phyloP scores from a whole-genome alignment of 1,284 basidiomycete genomes.

The Somion occarium region DNA sequence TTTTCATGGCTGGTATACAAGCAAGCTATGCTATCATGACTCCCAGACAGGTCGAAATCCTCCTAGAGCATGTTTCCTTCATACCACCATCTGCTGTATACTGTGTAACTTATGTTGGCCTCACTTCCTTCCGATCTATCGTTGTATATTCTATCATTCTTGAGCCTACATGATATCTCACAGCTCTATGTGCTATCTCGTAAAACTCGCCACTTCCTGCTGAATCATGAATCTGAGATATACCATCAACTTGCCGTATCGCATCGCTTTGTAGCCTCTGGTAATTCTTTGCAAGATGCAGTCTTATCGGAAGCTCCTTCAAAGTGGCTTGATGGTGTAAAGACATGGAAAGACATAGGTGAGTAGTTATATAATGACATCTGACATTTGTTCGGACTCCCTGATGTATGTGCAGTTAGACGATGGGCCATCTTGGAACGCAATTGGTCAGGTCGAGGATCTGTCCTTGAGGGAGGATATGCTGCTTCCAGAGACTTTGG shows the following conservation, averaged over 20 bases:
- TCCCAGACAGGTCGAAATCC: background rate
- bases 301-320: slow-evolving; percentile 1
- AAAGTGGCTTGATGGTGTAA: slow-evolving; percentile 13
- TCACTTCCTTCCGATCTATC: slow-evolving; percentile 17
- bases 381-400: background rate
- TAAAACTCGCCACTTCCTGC: slow-evolving; percentile 12
- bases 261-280: slow-evolving; percentile 17
- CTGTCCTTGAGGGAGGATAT: slow-evolving; percentile 17
- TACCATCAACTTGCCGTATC: slow-evolving; percentile 22
- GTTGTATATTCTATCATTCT: slow-evolving; percentile 19
- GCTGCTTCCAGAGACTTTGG: slow-evolving; percentile 7
- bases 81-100: background rate
- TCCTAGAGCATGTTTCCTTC: background rate
- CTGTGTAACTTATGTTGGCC: slow-evolving; percentile 11
- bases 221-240: slow-evolving; percentile 17
- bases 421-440: slow-evolving; percentile 14
- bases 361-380: slow-evolving; percentile 7
- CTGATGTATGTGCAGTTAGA: slow-evolving; percentile 9
- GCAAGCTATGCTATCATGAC: background rate
- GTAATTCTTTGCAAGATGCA: slow-evolving; percentile 16
- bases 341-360: slow-evolving; percentile 22
- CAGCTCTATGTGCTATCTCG: slow-evolving; percentile 16
- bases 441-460: slow-evolving; percentile 20
- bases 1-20: background rate
- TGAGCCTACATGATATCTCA: slow-evolving; percentile 16